A percentile compares a stretch with the other conserved stretches of the same genome.
These are phyloP conservation scores for Eurotiales sp. DNA, from an alignment of 2,329 filamentous ascomycete genomes.

Conservation along the genomic window DNA sequence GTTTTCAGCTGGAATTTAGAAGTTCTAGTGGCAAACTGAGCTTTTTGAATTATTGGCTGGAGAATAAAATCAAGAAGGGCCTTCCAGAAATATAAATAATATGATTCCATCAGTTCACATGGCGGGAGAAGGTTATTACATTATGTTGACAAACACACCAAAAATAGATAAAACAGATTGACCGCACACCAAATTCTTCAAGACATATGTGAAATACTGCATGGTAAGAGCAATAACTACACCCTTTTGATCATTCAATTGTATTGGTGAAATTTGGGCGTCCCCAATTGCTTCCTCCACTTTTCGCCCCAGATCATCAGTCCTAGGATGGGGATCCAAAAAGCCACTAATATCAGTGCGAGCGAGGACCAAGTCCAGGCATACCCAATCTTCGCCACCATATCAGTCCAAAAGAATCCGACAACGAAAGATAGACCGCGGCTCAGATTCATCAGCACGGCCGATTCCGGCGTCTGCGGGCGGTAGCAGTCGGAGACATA, in stretches of 20 bases:
- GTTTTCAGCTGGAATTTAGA: too few relatives aligned
- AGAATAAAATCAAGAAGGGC: too few relatives aligned
- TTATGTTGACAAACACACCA: too few relatives aligned
- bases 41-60: too few relatives aligned
- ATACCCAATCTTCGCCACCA: neutral
- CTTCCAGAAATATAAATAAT: too few relatives aligned
- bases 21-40: too few relatives aligned
- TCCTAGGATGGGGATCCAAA: neutral
- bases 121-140: too few relatives aligned
- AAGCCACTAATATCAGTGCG: neutral
- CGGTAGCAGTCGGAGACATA: neutral
- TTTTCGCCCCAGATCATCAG: neutral
- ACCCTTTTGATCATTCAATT: conserved; percentile 17
- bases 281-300: neutral
- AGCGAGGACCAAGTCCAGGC: neutral
- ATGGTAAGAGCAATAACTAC: too few relatives aligned
- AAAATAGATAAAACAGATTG: too few relatives aligned
- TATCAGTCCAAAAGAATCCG: neutral
- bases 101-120: too few relatives aligned
- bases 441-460: neutral
- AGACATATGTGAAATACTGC: too few relatives aligned
- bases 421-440: neutral
- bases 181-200: too few relatives aligned
- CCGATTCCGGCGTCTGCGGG: neutral
- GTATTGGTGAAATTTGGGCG: conserved; percentile 16